Evolutionary conservation across 768 basidiomycete genomes (phyloP), one percentile per base, ranked within the genome.

Genomic region (Lyophyllum decastes): DNA sequence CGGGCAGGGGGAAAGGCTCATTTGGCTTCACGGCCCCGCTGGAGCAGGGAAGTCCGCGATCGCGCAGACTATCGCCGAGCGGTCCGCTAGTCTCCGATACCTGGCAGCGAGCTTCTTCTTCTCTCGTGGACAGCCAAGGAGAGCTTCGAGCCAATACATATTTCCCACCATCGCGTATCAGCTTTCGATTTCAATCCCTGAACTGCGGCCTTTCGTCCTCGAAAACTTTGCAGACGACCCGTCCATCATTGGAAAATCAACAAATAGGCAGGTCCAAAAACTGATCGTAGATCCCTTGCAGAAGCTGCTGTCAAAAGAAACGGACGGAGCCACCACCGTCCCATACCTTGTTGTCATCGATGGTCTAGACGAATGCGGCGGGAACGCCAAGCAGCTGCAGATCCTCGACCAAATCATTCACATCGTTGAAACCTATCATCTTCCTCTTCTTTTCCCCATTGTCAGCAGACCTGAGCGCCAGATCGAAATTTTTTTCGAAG

Each of bases 71-170:
- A 46, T 69, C 4, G 64, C 69, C 2, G 71, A 66, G 25, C 30
- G 46, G 0, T 67, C 68, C 27, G 62, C 50, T 53, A 59, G 30
- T 27, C 40, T 19, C 26, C 58, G 52, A 14, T 54, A 43, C 3
- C 64, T 73, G 5, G 69, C 65, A 22, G 73, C 72, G 0, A 69
- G 66, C 46, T 75, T 73, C 61, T 75, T 75, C 52, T 76, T 76
- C 63, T 72, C 68, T 7, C 64, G 72, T 17, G 55, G 62, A 27
- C 68, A 68, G 38, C 40, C 63, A 16, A 62, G 63, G 26, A 64
- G 72, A 9, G 68, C 64, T 19, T 66, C 64, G 12, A 63, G 60
- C 2, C 60, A 53, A 11, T 61, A 61, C 11, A 59, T 77, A 4
- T 49, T 76, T 10, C 58, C 74, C 0, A 74, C 76, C 0, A 46